phyloP scores from a whole-genome alignment of 192 early-diverging fungal species.

The Backusella sp. region DNA sequence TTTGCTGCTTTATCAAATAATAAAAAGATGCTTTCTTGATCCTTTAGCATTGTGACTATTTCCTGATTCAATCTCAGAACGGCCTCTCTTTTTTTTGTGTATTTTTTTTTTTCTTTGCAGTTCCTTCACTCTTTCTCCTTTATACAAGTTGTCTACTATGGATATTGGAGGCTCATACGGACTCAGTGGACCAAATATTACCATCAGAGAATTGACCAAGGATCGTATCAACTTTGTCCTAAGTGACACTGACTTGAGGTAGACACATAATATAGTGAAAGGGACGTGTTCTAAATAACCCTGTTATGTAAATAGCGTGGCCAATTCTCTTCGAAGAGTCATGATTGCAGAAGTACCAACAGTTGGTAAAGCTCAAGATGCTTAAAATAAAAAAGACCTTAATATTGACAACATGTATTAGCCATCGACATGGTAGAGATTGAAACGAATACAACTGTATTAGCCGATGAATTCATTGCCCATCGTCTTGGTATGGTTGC shows the following conservation, averaged over 20 bases:
- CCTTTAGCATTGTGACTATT: not conserved
- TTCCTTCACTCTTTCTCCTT: not conserved
- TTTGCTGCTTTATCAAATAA: no score
- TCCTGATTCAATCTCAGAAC: not conserved
- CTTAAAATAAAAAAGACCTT: not conserved
- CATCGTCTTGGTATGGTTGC: conserved; percentile 96
- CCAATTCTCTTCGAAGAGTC: conserved; percentile 89
- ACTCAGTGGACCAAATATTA: conserved; percentile 52
- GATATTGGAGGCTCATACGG: conserved; percentile 24
- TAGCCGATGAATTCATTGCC: conserved; percentile 95
- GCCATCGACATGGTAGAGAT: conserved; percentile 98
- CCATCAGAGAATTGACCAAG: conserved; percentile 53
- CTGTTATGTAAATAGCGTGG: conserved; percentile 56
- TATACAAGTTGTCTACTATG: conserved; percentile 9
- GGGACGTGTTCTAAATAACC: not conserved
- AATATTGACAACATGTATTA: conserved; percentile 13
- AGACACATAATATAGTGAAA: not conserved
- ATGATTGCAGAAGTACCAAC: conserved; percentile 99
- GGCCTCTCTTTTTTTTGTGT: not conserved
- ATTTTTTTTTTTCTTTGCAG: not conserved
- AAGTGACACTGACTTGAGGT: conserved; percentile 83
- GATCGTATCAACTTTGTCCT: conserved; percentile 78
- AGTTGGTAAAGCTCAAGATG: conserved; percentile 50
- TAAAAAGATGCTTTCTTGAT: no score
- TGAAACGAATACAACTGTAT: conserved; percentile 86